Percentiles rank a stretch among this genome's conserved stretches.
phyloP scores from a whole-genome alignment of 768 basidiomycete species.

The Mycena vitilis region DNA sequence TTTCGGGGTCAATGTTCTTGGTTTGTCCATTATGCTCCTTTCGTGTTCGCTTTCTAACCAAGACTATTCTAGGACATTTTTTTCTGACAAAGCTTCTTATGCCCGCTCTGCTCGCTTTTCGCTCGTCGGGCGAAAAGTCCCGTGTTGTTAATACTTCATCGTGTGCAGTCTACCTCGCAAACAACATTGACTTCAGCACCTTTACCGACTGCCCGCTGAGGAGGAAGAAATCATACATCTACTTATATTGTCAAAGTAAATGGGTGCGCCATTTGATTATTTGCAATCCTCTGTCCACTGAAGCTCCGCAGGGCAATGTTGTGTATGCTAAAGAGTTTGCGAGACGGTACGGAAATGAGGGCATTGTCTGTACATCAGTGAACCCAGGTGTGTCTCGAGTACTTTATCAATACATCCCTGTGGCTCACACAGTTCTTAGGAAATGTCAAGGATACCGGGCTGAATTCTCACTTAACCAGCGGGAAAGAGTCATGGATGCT shows the following conservation, averaged over 20 bases:
- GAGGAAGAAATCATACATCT: background rate
- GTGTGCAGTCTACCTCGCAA: conserved; percentile 27
- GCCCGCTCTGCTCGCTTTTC: conserved; percentile 40
- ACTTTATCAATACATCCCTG: background rate
- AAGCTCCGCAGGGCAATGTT: background rate
- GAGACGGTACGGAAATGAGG: background rate
- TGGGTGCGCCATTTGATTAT: conserved; percentile 1
- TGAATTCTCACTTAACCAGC: background rate
- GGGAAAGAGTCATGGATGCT: background rate
- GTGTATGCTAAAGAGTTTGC: conserved; percentile 4
- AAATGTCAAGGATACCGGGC: conserved; percentile 7
- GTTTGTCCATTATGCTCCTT: background rate
- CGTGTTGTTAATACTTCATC: conserved; percentile 49
- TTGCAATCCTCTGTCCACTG: background rate
- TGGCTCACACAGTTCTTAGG: background rate
- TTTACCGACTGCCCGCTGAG: conserved; percentile 29
- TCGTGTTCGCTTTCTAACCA: background rate
- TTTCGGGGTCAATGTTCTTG: background rate
- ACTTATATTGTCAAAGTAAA: conserved; percentile 17
- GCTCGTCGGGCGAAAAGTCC: conserved; percentile 37
- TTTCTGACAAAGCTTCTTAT: conserved; percentile 42
- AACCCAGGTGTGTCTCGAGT: conserved; percentile 6
- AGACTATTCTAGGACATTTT: conserved; percentile 28
- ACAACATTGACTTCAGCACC: conserved; percentile 38
- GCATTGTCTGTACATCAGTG: conserved; percentile 2